Base-by-base conservation (phyloP, 441 rosid genomes). In the Gossypium gossypioides region DNA sequence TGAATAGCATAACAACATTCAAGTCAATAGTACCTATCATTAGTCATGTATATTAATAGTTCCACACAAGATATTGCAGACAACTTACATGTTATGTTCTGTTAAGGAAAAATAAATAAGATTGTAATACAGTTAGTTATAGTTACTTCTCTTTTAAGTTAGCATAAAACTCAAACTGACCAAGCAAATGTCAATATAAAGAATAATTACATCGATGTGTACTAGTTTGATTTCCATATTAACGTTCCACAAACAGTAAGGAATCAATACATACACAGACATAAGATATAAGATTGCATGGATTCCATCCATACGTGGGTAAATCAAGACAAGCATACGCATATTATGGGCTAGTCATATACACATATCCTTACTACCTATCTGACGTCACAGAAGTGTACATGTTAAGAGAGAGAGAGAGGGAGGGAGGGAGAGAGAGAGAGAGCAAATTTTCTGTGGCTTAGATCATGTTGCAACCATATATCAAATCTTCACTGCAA, bases 101-200 rank as follows among this genome's bases (percentile, higher is more conserved):
- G 32, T 25, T 13, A 24, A n/a, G 16, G 21, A 66, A 48, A 65
- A 65, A 24, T 18, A 37, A 40, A 40, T 40, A 40, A 8, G 46
- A 19, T 16, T 15, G 6, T 8, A n/a, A 25, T 13, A 66, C 18
- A 0, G 52, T 63, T 19, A 63, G 68, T 63, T 19, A 63, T 65
- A 12, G 37, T 22, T 44, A 66, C 56, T 66, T 46, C 3, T 25
- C 22, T 22, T 65, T 22, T 24, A 65, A 13, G 55, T 5, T 13
- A 22, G 34, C 19, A 64, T 42, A 64, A 64, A 46, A 66, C 4
- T 66, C 57, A 66, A n/a, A 66, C 21, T 24, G 22, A 66, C 70
- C 6, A 67, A 67, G 48, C 7, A 3, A 64, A 54, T 4, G 8
- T 15, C 24, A 67, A 7, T 25, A 50, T 15, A 67, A 50, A 66